Base-by-base conservation (phyloP, 169 alveolate genomes). In the Cryptosporidium sp. region DNA sequence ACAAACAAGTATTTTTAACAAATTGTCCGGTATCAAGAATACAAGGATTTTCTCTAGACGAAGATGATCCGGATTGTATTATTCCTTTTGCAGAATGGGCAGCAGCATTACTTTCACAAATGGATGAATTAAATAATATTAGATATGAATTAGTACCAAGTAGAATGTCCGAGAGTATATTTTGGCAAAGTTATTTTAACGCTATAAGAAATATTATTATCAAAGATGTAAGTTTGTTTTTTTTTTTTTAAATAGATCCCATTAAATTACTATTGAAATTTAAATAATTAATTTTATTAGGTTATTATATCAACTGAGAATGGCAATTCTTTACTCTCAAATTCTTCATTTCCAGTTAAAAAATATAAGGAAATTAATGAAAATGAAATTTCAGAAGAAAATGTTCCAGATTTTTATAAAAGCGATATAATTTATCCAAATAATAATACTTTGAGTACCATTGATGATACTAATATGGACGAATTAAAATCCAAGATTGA, bases 181-280 rank as follows among this genome's bases (percentile, higher is more conserved):
- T 91, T 67, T 91, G 94, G 94, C 85, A 75, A 48, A 85, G 94
- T 45, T 91, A 73, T 67, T 91, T 86, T 85, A 60, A 68, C 18
- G 92, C 94, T 3, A 70, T 91, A 65, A 65, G 86, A 29, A 75
- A 53, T 75, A 75, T 75, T 56, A 60, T 75, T 14, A 75, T 75
- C n/a, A 75, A 60, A 58, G 86, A 75, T 60, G 86, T 75, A 35
- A 75, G 86, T 23, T 23, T 23, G 0, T 23, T 23, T 23, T 23
- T 75, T 75, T 37, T 26, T n/a, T 56, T n/a, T 33, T 26, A 29
- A 31, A 31, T 31, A 31, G 2, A 33, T n/a, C 10, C 12, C 14
- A 42, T 0, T 12, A 9, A 23, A 23, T 16, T 69, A 16, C 3
- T 35, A 18, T 35, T 69, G 18, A 5, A 33, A 31, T 68, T 29